Evolutionary conservation across 352 stramenopile genomes (phyloP).

Genomic region (Globisporangium barbulae): DNA sequence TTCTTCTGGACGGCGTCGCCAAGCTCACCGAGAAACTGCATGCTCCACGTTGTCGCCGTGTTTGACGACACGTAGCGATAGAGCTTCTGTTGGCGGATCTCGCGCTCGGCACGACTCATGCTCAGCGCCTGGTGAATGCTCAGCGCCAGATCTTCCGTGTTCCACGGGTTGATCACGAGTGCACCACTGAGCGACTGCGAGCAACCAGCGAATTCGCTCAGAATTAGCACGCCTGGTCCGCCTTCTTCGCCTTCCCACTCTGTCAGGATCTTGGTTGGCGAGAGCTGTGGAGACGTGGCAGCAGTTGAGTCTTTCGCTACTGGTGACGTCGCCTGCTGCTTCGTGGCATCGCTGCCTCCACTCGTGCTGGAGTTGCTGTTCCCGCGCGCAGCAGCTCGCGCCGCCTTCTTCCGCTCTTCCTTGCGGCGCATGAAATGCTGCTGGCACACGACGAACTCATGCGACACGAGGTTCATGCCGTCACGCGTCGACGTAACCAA

Average conservation of each 20-base stretch:
- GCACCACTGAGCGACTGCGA: slow-evolving; percentile 85
- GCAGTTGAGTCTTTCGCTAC: slow-evolving; percentile 22
- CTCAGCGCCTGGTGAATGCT: slow-evolving; percentile 82
- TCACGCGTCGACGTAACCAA: slow-evolving; percentile 87
- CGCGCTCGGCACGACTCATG: slow-evolving; percentile 78
- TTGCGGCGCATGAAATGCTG: slow-evolving; percentile 82
- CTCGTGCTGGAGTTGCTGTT: slow-evolving; percentile 4
- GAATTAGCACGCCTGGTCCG: slow-evolving; percentile 78
- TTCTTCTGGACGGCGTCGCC: slow-evolving; percentile 59
- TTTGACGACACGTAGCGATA: slow-evolving; percentile 88
- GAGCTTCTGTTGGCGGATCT: slow-evolving; percentile 88
- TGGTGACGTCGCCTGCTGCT: not conserved
- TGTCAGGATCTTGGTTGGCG: slow-evolving; percentile 52
- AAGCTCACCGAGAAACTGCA: slow-evolving; percentile 78
- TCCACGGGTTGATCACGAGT: slow-evolving; percentile 87
- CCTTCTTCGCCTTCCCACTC: slow-evolving; percentile 79
- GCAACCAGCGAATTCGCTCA: slow-evolving; percentile 88
- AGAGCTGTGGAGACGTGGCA: slow-evolving; percentile 24
- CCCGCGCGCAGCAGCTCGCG: slow-evolving; percentile 22
- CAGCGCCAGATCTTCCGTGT: slow-evolving; percentile 80
- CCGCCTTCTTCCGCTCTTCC: slow-evolving; percentile 56
- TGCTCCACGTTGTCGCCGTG: slow-evolving; percentile 79
- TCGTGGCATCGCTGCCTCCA: not conserved
- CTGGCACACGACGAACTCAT: slow-evolving; percentile 89
- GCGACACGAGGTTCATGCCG: slow-evolving; percentile 89